Evolutionary conservation across 768 basidiomycete genomes (phyloP).

Genomic region (Suillus sp.): DNA sequence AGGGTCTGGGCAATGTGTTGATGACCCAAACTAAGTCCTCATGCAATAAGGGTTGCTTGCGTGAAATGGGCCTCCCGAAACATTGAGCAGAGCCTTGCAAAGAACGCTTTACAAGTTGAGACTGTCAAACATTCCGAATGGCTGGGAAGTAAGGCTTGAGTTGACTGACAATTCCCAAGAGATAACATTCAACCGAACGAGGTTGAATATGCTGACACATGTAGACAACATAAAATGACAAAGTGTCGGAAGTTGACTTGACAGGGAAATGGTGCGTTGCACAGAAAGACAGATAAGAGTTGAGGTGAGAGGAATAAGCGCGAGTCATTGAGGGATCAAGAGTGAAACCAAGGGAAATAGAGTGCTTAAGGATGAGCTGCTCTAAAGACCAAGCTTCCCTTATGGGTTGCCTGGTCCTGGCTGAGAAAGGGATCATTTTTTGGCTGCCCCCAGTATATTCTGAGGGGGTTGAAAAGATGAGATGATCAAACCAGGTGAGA

Average conservation of each 20-base stretch:
- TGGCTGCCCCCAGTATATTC: slow-evolving; percentile 26
- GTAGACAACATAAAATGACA: slow-evolving; percentile 18
- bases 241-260: slow-evolving; percentile 33
- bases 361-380: too few species aligned
- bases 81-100: slow-evolving; percentile 16
- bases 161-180: slow-evolving; percentile 25
- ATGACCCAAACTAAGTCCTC: slow-evolving; percentile 14
- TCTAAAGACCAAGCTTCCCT: neutral
- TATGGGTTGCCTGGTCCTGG: neutral
- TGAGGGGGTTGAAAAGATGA: slow-evolving; percentile 25
- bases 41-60: slow-evolving; percentile 19
- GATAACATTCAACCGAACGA: slow-evolving; percentile 23
- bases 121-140: neutral
- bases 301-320: slow-evolving; percentile 37
- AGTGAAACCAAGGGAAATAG: neutral
- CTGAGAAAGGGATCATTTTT: neutral
- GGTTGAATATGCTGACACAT: slow-evolving; percentile 24
- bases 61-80: neutral
- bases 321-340: slow-evolving; percentile 26
- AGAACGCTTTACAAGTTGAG: slow-evolving; percentile 15
- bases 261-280: slow-evolving; percentile 33
- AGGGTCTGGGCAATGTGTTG: neutral
- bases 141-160: slow-evolving; percentile 26
- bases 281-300: slow-evolving; percentile 42
- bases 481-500: neutral